Evolutionary conservation across 768 basidiomycete species (phyloP).

Genomic region (Boletus coccyginus): DNA sequence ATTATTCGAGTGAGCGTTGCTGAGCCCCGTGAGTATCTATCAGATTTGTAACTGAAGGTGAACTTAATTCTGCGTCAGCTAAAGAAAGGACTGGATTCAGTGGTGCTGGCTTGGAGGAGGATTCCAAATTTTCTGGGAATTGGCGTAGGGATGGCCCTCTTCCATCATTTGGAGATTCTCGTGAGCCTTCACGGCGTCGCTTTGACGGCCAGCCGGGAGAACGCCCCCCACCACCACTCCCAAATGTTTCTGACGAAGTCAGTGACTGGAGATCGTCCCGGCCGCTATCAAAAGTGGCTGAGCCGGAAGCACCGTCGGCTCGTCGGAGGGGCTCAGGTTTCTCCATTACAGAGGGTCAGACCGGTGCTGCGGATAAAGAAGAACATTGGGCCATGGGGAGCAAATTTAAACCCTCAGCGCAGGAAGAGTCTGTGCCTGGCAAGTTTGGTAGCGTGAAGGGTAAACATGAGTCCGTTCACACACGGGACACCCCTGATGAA

Average conservation of each 20-base stretch:
- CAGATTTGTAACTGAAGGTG: neutral
- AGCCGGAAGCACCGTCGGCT: constrained; percentile 46
- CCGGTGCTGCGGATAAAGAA: constrained; percentile 68
- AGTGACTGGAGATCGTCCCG: constrained; percentile 73
- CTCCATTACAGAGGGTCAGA: constrained; percentile 40
- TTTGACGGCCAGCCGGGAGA: constrained; percentile 53
- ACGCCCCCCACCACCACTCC: constrained; percentile 38
- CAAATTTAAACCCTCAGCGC: constrained; percentile 61
- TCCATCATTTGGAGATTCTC: constrained; percentile 60
- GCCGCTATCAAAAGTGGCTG: constrained; percentile 37
- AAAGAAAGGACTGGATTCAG: constrained; percentile 69
- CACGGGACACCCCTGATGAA: constrained; percentile 55
- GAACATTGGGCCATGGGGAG: constrained; percentile 75
- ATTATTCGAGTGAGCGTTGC: constrained; percentile 90
- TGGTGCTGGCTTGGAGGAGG: constrained; percentile 56
- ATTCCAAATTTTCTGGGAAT: constrained; percentile 75
- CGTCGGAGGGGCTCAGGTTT: constrained; percentile 61
- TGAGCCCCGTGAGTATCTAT: constrained; percentile 76
- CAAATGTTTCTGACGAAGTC: constrained; percentile 56
- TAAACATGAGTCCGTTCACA: constrained; percentile 54
- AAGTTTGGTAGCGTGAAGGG: constrained; percentile 47
- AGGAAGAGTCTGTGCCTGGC: constrained; percentile 37
- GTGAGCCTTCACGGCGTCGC: constrained; percentile 63
- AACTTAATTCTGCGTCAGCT: constrained; percentile 43
- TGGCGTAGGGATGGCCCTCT: constrained; percentile 91